These are phyloP conservation scores for Ceriops tagal DNA, from an alignment of 345 rosid species.

Conservation along the genomic window DNA sequence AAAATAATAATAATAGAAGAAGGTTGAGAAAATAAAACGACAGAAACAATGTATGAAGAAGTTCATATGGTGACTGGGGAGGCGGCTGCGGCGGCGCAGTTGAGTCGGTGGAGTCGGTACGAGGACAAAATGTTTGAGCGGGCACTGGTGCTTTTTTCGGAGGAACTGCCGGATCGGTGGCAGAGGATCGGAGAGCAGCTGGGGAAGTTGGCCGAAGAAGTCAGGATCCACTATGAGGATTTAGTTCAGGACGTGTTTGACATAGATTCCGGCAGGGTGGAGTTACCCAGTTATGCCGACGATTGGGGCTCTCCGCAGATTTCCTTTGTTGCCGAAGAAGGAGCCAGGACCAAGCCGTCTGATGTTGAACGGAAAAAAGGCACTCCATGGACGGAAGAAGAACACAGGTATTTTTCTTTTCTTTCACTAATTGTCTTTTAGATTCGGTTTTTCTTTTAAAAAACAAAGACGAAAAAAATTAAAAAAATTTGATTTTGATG, in stretches of 20 bases:
- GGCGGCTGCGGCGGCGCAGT: neutral
- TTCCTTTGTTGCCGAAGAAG: conserved; percentile 23
- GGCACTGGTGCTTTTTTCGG: conserved; percentile 54
- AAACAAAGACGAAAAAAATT: neutral
- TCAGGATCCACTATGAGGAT: conserved; percentile 51
- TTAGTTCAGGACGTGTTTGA: conserved; percentile 55
- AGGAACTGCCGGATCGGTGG: conserved; percentile 62
- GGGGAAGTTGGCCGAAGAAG: conserved; percentile 45
- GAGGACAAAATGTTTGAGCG: conserved; percentile 76
- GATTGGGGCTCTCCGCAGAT: conserved; percentile 27
- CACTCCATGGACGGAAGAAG: conserved; percentile 64
- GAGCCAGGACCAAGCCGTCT: conserved; percentile 14
- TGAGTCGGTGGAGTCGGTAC: conserved; percentile 41
- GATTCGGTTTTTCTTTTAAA: neutral
- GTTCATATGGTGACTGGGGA: neutral
- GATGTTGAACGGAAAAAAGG: conserved; percentile 70
- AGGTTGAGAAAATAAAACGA: neutral
- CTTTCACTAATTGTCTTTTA: too few relatives aligned
- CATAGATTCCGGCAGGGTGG: conserved; percentile 68
- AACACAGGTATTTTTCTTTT: conserved; percentile 37
- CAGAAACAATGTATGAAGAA: conserved; percentile 14
- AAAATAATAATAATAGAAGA: too few relatives aligned
- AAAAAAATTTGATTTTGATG: too few relatives aligned
- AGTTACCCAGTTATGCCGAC: conserved; percentile 36
- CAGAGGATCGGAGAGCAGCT: conserved; percentile 46